Evolutionary conservation across 805 yeast genomes (phyloP).

Genomic region (Ogataea minuta): DNA sequence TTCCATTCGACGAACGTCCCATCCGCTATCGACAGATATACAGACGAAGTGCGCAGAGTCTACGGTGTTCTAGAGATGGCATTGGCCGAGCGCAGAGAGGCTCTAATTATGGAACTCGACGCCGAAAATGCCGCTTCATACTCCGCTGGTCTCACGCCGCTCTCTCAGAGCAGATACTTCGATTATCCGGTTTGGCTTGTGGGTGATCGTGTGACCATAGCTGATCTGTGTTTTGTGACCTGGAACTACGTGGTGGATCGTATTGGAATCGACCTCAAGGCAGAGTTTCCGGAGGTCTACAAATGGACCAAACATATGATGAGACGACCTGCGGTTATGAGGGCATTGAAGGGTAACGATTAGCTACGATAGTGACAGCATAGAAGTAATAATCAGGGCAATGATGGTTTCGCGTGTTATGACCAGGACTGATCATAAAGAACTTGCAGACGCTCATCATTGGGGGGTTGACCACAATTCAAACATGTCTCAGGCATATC

Average conservation of each 20-base stretch:
- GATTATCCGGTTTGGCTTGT: slow-evolving; percentile 96
- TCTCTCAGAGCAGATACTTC: slow-evolving; percentile 79
- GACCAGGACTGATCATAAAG: no score
- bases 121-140: slow-evolving; percentile 84
- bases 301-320: slow-evolving; percentile 95
- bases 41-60: slow-evolving; percentile 89
- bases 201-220: slow-evolving; percentile 78
- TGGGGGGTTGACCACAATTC: no score
- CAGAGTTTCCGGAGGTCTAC: slow-evolving; percentile 92
- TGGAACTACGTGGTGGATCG: slow-evolving; percentile 96
- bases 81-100: slow-evolving; percentile 87
- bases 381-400: slow-evolving; percentile 4
- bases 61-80: slow-evolving; percentile 96
- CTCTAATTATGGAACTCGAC: slow-evolving; percentile 84
- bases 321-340: slow-evolving; percentile 88
- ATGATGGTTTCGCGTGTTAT: no score
- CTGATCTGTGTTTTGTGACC: slow-evolving; percentile 90
- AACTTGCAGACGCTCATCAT: no score
- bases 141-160: slow-evolving; percentile 83
- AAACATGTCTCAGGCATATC: no score
- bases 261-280: slow-evolving; percentile 82
- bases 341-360: slow-evolving; percentile 64
- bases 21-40: slow-evolving; percentile 85
- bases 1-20: slow-evolving; percentile 85
- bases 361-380: slow-evolving; percentile 4